Percentiles rank a stretch among this genome's conserved stretches.
These are phyloP conservation scores for Wickerhamomyces xylosicus DNA, from an alignment of 805 yeast genomes.

Conservation along the genomic window DNA sequence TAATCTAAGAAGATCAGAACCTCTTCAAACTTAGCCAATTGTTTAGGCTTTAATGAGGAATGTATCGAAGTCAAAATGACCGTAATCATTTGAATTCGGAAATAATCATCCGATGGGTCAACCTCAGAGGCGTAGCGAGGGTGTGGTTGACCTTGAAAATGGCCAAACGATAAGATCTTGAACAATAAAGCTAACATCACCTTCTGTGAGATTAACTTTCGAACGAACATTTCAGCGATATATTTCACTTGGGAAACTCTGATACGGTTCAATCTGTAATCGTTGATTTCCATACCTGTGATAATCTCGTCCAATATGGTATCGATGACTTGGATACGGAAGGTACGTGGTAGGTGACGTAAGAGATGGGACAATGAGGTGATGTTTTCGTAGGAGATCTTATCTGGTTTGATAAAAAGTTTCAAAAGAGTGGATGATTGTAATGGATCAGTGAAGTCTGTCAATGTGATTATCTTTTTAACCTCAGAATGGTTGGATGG, in stretches of 20 bases:
- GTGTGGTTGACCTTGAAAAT: conserved; percentile 47
- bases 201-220: conserved; percentile 32
- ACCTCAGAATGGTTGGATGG: conserved; percentile 24
- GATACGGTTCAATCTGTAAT: conserved; percentile 45
- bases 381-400: conserved; percentile 48
- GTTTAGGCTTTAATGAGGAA: conserved; percentile 1
- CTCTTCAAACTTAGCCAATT: conserved; percentile 21
- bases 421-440: conserved; percentile 24
- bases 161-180: conserved; percentile 54
- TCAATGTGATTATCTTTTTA: conserved; percentile 26
- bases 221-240: conserved; percentile 46
- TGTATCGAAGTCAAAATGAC: conserved; percentile 27
- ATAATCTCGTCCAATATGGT: conserved; percentile 50
- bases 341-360: conserved; percentile 23
- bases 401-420: conserved; percentile 50
- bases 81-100: conserved; percentile 51
- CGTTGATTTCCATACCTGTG: conserved; percentile 56
- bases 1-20: conserved; percentile 60
- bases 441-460: conserved; percentile 35
- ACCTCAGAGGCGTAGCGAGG: conserved; percentile 27
- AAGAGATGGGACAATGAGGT: conserved; percentile 38
- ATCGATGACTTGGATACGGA: conserved; percentile 45
- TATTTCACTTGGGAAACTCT: conserved; percentile 54
- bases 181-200: conserved; percentile 42
- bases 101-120: conserved; percentile 64